phyloP scores from a whole-genome alignment of 495 filamentous ascomycete genomes.

The Neurospora sp. region DNA sequence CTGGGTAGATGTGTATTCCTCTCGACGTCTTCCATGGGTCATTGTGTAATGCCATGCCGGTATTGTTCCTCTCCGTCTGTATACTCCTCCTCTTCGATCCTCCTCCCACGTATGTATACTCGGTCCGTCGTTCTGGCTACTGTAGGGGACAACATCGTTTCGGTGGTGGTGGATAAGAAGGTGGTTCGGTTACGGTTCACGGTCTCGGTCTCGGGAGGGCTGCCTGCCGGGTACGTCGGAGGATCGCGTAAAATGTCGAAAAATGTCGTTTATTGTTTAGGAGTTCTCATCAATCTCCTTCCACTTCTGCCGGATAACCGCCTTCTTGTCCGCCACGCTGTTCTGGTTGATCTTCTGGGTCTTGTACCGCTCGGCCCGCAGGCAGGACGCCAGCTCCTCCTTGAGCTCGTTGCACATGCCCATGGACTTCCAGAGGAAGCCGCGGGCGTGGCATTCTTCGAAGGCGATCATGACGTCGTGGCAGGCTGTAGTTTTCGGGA shows the following conservation, averaged over 20 bases:
- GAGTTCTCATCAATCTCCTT: slow-evolving; percentile 71
- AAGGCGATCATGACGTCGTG: slow-evolving; percentile 85
- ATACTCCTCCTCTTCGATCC: too few relatives aligned
- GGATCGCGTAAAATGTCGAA: background rate
- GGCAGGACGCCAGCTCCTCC: slow-evolving; percentile 66
- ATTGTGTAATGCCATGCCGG: too few relatives aligned
- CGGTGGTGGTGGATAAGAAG: too few relatives aligned
- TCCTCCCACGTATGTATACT: too few relatives aligned
- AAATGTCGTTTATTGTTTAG: slow-evolving; percentile 20
- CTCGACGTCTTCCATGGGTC: too few relatives aligned
- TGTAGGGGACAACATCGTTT: too few relatives aligned
- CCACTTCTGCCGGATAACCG: slow-evolving; percentile 63
- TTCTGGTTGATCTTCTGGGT: slow-evolving; percentile 69
- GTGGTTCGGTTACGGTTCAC: too few relatives aligned
- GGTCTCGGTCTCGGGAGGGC: too few relatives aligned
- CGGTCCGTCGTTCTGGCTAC: too few relatives aligned
- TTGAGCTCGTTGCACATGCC: slow-evolving; percentile 89
- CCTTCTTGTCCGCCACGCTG: slow-evolving; percentile 54
- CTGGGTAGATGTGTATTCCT: too few relatives aligned
- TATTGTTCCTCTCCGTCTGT: too few relatives aligned
- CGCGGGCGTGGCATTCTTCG: slow-evolving; percentile 88
- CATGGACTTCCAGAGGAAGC: slow-evolving; percentile 78
- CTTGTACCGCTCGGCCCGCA: slow-evolving; percentile 66
- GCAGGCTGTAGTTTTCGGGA: slow-evolving; percentile 50
- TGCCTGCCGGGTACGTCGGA: background rate